Evolutionary conservation across 129 eudicot genomes (phyloP).

Genomic region (Artemisia argyi): DNA sequence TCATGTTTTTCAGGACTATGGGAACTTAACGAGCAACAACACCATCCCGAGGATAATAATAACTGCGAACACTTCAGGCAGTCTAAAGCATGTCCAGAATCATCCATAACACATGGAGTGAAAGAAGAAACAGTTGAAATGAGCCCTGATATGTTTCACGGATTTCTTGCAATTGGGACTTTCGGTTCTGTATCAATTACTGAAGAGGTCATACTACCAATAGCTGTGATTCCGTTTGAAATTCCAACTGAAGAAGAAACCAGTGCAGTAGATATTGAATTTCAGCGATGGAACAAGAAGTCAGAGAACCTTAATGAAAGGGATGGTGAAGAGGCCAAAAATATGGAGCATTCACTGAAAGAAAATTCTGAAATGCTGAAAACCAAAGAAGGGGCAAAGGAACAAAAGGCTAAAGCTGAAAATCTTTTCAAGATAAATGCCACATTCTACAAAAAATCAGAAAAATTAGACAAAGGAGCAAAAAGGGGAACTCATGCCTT

Average conservation of each 20-base stretch:
- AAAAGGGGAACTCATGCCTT: slow-evolving; percentile 26
- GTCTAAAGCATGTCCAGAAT: slow-evolving; percentile 33
- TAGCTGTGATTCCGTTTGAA: slow-evolving; percentile 33
- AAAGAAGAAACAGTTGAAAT: slow-evolving; percentile 35
- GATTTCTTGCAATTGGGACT: slow-evolving; percentile 83
- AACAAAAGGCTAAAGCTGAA: slow-evolving; percentile 39
- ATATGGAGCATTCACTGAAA: slow-evolving; percentile 51
- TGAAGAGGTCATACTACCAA: slow-evolving; percentile 62
- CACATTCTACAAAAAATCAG: slow-evolving; percentile 16
- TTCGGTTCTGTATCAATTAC: slow-evolving; percentile 50
- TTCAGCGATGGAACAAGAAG: slow-evolving; percentile 41
- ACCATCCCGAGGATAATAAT: slow-evolving; percentile 28
- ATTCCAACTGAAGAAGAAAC: slow-evolving; percentile 31
- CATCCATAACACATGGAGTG: slow-evolving; percentile 24
- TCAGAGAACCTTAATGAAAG: slow-evolving; percentile 57
- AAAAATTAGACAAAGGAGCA: slow-evolving; percentile 22
- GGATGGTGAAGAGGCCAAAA: slow-evolving; percentile 37
- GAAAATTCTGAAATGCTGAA: slow-evolving; percentile 50
- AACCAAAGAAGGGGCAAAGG: slow-evolving; percentile 32
- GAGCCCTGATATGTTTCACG: slow-evolving; percentile 42
- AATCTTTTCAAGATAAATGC: slow-evolving; percentile 39
- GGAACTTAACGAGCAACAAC: slow-evolving; percentile 38
- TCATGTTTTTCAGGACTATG: slow-evolving; percentile 38
- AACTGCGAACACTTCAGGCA: slow-evolving; percentile 29
- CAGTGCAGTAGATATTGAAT: slow-evolving; percentile 45